These are phyloP conservation scores for Coprinopsis cinerea DNA, from an alignment of 768 basidiomycete genomes.

Conservation along the genomic window DNA sequence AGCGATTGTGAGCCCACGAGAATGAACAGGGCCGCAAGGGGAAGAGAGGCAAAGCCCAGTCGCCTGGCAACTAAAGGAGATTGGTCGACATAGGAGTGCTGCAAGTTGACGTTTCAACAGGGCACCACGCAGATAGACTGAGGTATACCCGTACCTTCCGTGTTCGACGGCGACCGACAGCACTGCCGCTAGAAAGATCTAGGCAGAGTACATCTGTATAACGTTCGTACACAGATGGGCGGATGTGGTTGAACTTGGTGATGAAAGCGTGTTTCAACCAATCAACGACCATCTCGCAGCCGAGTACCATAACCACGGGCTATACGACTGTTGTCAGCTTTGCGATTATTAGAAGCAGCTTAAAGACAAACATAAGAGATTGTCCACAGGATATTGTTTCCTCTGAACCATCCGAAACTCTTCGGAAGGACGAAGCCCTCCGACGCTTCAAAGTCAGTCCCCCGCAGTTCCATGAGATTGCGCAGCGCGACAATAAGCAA, in stretches of 20 bases:
- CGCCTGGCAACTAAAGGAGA: slow-evolving; percentile 91
- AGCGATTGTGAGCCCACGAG: slow-evolving; percentile 73
- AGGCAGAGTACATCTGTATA: slow-evolving; percentile 94
- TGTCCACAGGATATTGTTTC: slow-evolving; percentile 76
- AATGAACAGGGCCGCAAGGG: slow-evolving; percentile 78
- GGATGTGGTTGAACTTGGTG: slow-evolving; percentile 98
- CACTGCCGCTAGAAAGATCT: slow-evolving; percentile 79
- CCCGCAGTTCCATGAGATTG: slow-evolving; percentile 90
- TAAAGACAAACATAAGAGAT: slow-evolving; percentile 74
- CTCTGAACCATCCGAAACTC: slow-evolving; percentile 80
- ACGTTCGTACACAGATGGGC: slow-evolving; percentile 90
- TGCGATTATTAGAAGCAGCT: not conserved
- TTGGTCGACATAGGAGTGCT: slow-evolving; percentile 93
- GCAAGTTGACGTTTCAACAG: slow-evolving; percentile 6
- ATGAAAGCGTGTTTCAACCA: slow-evolving; percentile 99
- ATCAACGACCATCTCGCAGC: slow-evolving; percentile 92
- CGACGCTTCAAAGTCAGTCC: slow-evolving; percentile 78
- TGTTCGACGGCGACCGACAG: slow-evolving; percentile 57
- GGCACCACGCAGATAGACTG: not conserved
- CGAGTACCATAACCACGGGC: slow-evolving; percentile 89
- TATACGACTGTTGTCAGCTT: slow-evolving; percentile 23
- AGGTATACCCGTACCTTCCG: slow-evolving; percentile 49
- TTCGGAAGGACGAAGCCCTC: slow-evolving; percentile 71
- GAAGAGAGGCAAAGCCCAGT: slow-evolving; percentile 89
- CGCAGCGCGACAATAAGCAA: slow-evolving; percentile 86